Evolutionary conservation across 108 stramenopile species (phyloP), one percentile per base, ranked within the genome.

Genomic region (Cyclostephanos invisitatus): DNA sequence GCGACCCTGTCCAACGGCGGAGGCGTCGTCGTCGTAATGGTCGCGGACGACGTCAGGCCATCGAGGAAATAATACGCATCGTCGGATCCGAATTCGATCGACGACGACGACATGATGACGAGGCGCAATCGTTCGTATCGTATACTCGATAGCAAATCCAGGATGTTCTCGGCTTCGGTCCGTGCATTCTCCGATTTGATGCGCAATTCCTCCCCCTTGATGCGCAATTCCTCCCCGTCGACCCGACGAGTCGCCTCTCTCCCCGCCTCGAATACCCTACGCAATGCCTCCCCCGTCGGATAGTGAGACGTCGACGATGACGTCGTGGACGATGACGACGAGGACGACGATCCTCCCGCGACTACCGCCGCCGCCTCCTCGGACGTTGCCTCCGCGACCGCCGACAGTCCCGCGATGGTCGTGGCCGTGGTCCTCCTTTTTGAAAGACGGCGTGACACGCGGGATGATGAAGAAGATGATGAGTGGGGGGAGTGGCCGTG

Each of bases 391-490:
- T 77, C 60, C 8, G 75, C 62, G 8, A 83, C 83, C 11, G 78
- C 89, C 56, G 81, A 68, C 29, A 66, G 59, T 6, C 85, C 81
- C 14, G 90, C 87, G 40, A 85, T 35, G 2, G 90, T 91, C 0
- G 87, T 83, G 7, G 88, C 86, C n/a, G 89, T 77, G 5, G 87
- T 90, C 42, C 82, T 73, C 24, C 83, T 40, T 32, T n/a, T n/a
- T n/a, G n/a, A n/a, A n/a, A n/a, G n/a, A n/a, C n/a, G n/a, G 32
- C 2, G 32, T 32, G 4, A 4, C 32, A 4, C 4, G 32, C 3
- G 40, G 11, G 8, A 8, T 3, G 40, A 8, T 3, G 10, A 8
- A 7, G 10, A 40, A 8, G 40, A 40, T 40, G 40, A 40, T 40
- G 40, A 11, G 0, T 11, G 1, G 8, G 4, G 40, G 7, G 40